These are phyloP conservation scores for Trametes elegans DNA, from an alignment of 768 basidiomycete species.

Conservation along the genomic window DNA sequence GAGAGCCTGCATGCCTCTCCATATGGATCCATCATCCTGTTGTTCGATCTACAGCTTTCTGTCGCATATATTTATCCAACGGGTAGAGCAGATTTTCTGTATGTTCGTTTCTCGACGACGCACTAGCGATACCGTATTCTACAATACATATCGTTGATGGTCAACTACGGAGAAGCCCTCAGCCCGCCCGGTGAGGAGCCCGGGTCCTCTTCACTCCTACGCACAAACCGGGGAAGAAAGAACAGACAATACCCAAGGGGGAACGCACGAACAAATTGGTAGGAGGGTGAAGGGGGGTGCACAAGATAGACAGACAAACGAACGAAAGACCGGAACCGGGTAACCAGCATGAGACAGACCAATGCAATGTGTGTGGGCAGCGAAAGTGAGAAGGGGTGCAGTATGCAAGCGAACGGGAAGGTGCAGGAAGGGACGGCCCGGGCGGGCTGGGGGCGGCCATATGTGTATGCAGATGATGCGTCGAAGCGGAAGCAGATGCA, in stretches of 20 bases:
- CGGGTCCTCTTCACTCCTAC: not conserved
- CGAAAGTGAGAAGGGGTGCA: not conserved
- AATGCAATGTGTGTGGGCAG: not conserved
- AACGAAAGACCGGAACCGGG: not conserved
- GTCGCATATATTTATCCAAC: not conserved
- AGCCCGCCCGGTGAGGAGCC: not conserved
- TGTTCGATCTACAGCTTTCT: too few relatives aligned
- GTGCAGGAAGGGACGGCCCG: not conserved
- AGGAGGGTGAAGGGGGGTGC: too few relatives aligned
- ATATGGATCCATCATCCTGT: too few relatives aligned
- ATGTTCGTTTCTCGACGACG: constrained; percentile 11
- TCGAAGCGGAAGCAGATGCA: not conserved
- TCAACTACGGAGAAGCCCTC: not conserved
- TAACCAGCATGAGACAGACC: not conserved
- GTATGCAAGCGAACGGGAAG: constrained; percentile 13
- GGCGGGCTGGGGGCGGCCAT: not conserved
- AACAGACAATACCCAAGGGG: not conserved
- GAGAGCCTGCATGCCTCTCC: too few relatives aligned
- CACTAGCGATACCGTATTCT: constrained; percentile 3
- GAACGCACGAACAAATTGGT: too few relatives aligned
- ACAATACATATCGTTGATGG: constrained; percentile 10
- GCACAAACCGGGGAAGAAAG: not conserved
- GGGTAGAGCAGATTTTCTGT: not conserved
- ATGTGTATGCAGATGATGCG: constrained; percentile 2
- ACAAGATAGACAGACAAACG: not conserved